Evolutionary conservation across 345 rosid species (phyloP).

Genomic region (Barbarea vulgaris): DNA sequence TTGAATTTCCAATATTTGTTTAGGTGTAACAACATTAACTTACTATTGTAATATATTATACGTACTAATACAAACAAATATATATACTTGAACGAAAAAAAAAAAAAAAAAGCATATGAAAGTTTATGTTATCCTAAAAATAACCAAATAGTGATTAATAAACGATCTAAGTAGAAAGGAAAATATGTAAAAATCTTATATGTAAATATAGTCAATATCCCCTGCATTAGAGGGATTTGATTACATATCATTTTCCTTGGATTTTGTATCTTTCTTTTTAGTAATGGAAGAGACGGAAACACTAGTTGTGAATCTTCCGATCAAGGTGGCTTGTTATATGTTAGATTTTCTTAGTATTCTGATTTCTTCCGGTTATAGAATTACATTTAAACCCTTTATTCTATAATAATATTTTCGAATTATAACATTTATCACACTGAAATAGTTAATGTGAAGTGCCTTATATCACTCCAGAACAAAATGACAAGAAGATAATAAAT

Average conservation of each 20-base stretch:
- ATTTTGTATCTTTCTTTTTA: conserved; percentile 7
- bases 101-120: neutral
- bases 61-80: neutral
- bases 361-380: neutral
- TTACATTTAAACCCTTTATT: neutral
- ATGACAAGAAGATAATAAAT: neutral
- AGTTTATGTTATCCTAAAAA: neutral
- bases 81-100: neutral
- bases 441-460: neutral
- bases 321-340: conserved; percentile 12
- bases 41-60: neutral
- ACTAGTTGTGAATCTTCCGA: neutral
- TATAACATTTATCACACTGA: neutral
- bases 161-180: neutral
- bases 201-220: conserved; percentile 8
- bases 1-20: neutral
- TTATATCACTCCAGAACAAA: neutral
- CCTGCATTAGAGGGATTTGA: conserved; percentile 25
- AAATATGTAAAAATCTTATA: neutral
- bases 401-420: neutral
- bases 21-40: neutral
- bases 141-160: neutral
- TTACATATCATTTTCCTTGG: conserved; percentile 15
- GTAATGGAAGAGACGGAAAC: conserved; percentile 9
- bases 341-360: conserved; percentile 16